Conservation (phyloP, 129 eudicot genomes). For the Scalesia atractyloides region DNA sequence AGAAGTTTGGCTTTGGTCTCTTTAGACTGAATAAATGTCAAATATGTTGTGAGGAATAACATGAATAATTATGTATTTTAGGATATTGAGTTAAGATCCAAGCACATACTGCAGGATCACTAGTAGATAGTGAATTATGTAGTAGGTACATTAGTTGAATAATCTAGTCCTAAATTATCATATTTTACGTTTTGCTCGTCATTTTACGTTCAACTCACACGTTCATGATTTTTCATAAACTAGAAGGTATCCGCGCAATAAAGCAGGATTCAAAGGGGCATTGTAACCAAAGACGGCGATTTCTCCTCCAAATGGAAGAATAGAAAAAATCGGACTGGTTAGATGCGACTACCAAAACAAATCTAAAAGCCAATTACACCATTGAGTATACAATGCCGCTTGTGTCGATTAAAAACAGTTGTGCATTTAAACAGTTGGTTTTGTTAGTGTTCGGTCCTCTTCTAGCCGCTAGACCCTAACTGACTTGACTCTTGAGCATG, state of each 20-base stretch:
- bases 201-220: background rate
- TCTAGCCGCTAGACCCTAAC: background rate
- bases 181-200: no score
- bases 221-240: background rate
- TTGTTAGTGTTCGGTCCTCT: background rate
- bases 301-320: background rate
- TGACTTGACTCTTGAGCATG: background rate
- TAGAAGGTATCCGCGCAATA: no score
- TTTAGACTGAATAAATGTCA: conserved; percentile 26
- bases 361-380: background rate
- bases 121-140: conserved; percentile 16
- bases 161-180: conserved; percentile 17
- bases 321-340: background rate
- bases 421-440: background rate
- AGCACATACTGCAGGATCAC: conserved; percentile 25
- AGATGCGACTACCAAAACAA: background rate
- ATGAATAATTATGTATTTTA: conserved; percentile 20
- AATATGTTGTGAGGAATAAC: conserved; percentile 26
- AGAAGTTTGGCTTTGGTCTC: conserved; percentile 23
- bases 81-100: conserved; percentile 20
- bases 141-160: conserved; percentile 18
- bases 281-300: no score
- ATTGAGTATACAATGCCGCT: background rate
- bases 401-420: background rate
- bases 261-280: no score